Evolutionary conservation across 2,329 filamentous ascomycete genomes (phyloP).

Genomic region (Teratosphaeriaceae sp.): DNA sequence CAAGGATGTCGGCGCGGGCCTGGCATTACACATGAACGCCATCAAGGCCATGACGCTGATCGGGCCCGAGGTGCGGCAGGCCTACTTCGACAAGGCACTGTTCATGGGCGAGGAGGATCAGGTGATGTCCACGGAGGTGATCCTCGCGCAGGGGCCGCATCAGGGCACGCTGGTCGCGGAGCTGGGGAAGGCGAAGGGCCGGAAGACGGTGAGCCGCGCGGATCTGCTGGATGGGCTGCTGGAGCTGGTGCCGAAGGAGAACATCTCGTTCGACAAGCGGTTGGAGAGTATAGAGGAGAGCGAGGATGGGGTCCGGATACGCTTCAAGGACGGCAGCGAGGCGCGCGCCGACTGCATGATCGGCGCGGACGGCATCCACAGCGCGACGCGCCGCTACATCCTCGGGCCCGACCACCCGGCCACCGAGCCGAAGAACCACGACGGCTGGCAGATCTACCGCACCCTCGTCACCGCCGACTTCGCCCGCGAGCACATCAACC

Average conservation of each 20-base stretch:
- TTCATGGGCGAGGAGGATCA: conserved; percentile 37
- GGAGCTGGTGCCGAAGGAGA: conserved; percentile 36
- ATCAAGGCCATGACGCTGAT: conserved; percentile 42
- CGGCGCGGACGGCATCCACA: conserved; percentile 50
- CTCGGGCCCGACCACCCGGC: conserved; percentile 30
- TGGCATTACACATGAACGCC: conserved; percentile 48
- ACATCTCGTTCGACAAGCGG: conserved; percentile 40
- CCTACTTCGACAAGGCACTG: conserved; percentile 44
- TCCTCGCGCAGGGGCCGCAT: conserved; percentile 26
- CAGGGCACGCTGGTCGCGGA: conserved; percentile 38
- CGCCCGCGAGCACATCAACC: conserved; percentile 23
- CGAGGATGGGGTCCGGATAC: conserved; percentile 30
- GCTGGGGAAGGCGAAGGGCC: conserved; percentile 28
- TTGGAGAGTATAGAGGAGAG: conserved; percentile 30
- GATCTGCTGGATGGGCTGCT: conserved; percentile 46
- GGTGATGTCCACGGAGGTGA: conserved; percentile 29
- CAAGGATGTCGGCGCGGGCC: conserved; percentile 43
- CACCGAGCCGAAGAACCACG: conserved; percentile 24
- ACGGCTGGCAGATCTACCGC: conserved; percentile 28
- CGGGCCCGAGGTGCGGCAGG: conserved; percentile 32
- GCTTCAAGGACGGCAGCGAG: conserved; percentile 44
- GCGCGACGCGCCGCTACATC: conserved; percentile 40
- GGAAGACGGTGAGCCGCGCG: conserved; percentile 37
- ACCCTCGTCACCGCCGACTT: conserved; percentile 24
- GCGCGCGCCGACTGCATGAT: conserved; percentile 43